These are phyloP conservation scores for Dittrichia graveolens DNA, from an alignment of 129 eudicot species.

Conservation along the genomic window DNA sequence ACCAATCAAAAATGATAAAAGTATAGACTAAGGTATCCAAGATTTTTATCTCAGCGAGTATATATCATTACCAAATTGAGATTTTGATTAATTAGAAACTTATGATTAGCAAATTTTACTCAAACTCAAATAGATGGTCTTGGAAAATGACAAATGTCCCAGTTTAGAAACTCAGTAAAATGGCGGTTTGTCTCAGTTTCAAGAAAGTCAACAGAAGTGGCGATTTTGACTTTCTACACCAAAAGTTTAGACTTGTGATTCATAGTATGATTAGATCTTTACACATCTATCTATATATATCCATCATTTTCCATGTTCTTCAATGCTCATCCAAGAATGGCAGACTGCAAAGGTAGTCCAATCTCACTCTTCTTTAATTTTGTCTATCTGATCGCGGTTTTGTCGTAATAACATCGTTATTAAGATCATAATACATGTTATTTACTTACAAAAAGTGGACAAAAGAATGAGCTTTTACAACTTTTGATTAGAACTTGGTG, in stretches of 20 bases:
- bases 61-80: too few relatives aligned
- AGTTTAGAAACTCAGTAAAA: conserved; percentile 10
- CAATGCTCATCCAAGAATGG: conserved; percentile 25
- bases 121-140: too few relatives aligned
- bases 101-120: neutral
- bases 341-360: neutral
- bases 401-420: too few relatives aligned
- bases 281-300: conserved; percentile 24
- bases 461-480: too few relatives aligned
- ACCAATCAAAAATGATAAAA: too few relatives aligned
- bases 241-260: neutral
- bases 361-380: too few relatives aligned
- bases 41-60: too few relatives aligned
- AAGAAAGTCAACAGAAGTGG: neutral
- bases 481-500: too few relatives aligned
- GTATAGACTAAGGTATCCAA: too few relatives aligned
- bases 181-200: neutral
- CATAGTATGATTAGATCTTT: neutral
- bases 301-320: neutral
- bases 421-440: too few relatives aligned
- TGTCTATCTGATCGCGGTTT: too few relatives aligned
- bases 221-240: neutral
- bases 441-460: too few relatives aligned
- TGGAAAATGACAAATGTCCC: neutral
- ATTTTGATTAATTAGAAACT: neutral